These are phyloP conservation scores for Tuber melanosporum DNA, from an alignment of 495 filamentous ascomycete species.

Conservation along the genomic window DNA sequence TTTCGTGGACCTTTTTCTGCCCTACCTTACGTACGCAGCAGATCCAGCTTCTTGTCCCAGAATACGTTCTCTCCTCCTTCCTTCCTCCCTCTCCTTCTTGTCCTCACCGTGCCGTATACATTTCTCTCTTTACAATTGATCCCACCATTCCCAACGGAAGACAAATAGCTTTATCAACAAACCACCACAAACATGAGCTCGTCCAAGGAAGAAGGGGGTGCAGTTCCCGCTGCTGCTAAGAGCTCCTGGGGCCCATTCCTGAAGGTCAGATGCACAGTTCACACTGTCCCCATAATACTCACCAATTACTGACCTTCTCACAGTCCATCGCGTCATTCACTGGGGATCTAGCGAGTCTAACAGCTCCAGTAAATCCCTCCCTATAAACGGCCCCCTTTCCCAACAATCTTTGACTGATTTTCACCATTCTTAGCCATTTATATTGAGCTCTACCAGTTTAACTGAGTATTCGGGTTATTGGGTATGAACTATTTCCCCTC, in stretches of 20 bases:
- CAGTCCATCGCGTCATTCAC: slow-evolving; percentile 94
- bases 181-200: slow-evolving; percentile 28
- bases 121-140: neutral
- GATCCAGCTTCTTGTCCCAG: neutral
- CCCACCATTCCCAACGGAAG: neutral
- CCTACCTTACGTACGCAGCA: neutral
- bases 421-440: slow-evolving; percentile 57
- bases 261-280: slow-evolving; percentile 36
- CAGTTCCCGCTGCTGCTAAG: slow-evolving; percentile 39
- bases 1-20: neutral
- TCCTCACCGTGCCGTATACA: neutral
- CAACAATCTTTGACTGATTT: slow-evolving; percentile 13
- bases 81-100: neutral
- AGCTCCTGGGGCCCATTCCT: slow-evolving; percentile 44
- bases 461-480: slow-evolving; percentile 96
- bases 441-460: slow-evolving; percentile 83
- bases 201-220: slow-evolving; percentile 32
- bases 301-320: neutral
- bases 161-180: neutral
- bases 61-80: neutral
- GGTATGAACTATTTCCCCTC: slow-evolving; percentile 42
- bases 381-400: neutral
- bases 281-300: slow-evolving; percentile 1
- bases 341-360: slow-evolving; percentile 88
- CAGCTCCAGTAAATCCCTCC: slow-evolving; percentile 55